Percentiles rank a stretch among this genome's conserved stretches.
Evolutionary conservation across 2,329 filamentous ascomycete species (phyloP).

Genomic region (Didymella pinodella): DNA sequence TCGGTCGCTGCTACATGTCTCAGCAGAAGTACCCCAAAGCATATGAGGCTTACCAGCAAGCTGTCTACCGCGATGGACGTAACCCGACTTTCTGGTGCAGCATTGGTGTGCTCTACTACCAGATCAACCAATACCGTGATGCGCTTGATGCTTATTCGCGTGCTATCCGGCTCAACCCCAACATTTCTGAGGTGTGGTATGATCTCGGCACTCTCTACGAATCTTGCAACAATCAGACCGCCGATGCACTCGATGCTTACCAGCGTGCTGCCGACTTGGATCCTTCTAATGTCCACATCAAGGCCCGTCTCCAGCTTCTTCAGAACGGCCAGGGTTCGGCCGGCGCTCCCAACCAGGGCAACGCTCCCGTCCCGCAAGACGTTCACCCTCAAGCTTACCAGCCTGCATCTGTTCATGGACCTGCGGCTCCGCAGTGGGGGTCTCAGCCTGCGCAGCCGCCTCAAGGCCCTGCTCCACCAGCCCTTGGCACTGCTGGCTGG

Average conservation of each 20-base stretch:
- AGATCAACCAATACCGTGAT: slow-evolving; percentile 99
- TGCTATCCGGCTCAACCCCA: slow-evolving; percentile 94
- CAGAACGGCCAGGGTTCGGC: slow-evolving; percentile 77
- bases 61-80: slow-evolving; percentile 94
- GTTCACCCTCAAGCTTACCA: slow-evolving; percentile 96
- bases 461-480: slow-evolving; percentile 69
- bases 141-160: slow-evolving; percentile 97
- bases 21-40: slow-evolving; percentile 99
- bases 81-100: slow-evolving; percentile 99
- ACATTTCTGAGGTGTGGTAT: slow-evolving; percentile 99
- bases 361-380: slow-evolving; percentile 89
- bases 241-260: slow-evolving; percentile 94
- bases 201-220: slow-evolving; percentile 97
- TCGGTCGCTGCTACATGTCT: slow-evolving; percentile 98
- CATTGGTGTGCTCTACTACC: slow-evolving; percentile 97
- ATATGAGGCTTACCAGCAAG: slow-evolving; percentile 98
- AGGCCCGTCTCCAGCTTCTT: slow-evolving; percentile 87
- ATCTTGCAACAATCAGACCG: slow-evolving; percentile 98
- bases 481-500: slow-evolving; percentile 64
- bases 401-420: slow-evolving; percentile 79
- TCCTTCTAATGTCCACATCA: slow-evolving; percentile 92
- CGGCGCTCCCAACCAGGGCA: slow-evolving; percentile 73
- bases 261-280: slow-evolving; percentile 94
- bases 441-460: slow-evolving; percentile 72
- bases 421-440: slow-evolving; percentile 89